A percentile compares a stretch with the other conserved stretches of the same genome.
Evolutionary conservation across 257 asterid genomes (phyloP).

Genomic region (Anisodus tanguticus): DNA sequence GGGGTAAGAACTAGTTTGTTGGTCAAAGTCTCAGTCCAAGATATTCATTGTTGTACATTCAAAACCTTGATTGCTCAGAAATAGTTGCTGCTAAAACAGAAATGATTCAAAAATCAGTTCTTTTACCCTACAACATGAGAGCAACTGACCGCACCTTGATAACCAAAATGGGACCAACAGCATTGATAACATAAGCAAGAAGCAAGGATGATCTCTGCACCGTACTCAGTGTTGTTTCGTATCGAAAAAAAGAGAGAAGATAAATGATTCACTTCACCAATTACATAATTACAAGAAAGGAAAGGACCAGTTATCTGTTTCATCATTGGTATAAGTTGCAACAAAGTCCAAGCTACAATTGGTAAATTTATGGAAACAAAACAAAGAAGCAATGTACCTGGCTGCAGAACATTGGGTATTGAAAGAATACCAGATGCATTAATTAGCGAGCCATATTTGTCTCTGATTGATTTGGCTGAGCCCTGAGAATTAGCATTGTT

Average conservation of each 20-base stretch:
- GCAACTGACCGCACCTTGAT: constrained; percentile 51
- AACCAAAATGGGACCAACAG: constrained; percentile 85
- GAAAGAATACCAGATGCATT: constrained; percentile 91
- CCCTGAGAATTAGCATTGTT: constrained; percentile 50
- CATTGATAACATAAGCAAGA: constrained; percentile 84
- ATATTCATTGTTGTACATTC: constrained; percentile 4
- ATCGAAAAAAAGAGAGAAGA: constrained; percentile 45
- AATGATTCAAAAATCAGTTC: background rate
- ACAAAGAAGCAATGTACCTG: constrained; percentile 57
- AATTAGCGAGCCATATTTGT: constrained; percentile 73
- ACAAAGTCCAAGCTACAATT: constrained; percentile 1
- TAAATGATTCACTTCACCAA: constrained; percentile 34
- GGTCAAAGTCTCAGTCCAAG: constrained; percentile 13
- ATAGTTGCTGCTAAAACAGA: background rate
- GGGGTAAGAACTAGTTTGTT: background rate
- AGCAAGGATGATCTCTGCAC: constrained; percentile 76
- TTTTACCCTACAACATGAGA: background rate
- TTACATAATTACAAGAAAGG: constrained; percentile 17
- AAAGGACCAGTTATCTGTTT: background rate
- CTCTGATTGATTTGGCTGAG: constrained; percentile 64
- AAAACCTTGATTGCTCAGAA: background rate
- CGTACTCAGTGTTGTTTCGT: constrained; percentile 93
- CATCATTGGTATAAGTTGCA: background rate
- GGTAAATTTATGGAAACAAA: constrained; percentile 15
- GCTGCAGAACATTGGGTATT: constrained; percentile 72